A percentile compares a stretch with the other conserved stretches of the same genome.
Conservation (phyloP, 75 land plant genomes). For the Selaginella moellendorffii region DNA sequence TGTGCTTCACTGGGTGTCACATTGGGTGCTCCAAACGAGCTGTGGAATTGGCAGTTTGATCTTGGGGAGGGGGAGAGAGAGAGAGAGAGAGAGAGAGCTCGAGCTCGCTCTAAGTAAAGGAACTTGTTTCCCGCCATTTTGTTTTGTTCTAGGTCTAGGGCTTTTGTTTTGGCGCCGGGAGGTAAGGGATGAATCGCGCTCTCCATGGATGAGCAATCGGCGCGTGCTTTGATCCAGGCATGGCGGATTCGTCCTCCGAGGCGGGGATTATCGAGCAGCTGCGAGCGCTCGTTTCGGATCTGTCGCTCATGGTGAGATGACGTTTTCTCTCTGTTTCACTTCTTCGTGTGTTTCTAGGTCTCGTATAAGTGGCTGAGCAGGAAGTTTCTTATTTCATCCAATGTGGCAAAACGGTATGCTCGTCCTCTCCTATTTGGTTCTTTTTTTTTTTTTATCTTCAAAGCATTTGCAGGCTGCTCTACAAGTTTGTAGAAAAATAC, state of each 20-base stretch:
- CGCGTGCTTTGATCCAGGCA: too few species aligned
- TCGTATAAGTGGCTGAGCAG: constrained; percentile 94
- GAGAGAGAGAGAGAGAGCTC: too few species aligned
- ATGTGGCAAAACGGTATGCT: constrained; percentile 62
- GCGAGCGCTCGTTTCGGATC: constrained; percentile 44
- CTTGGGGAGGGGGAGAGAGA: too few species aligned
- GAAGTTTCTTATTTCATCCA: constrained; percentile 56
- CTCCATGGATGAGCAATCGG: too few species aligned
- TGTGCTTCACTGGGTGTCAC: not conserved
- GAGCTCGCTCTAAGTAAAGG: too few species aligned
- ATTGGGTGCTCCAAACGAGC: too few species aligned
- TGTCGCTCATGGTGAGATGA: constrained; percentile 46
- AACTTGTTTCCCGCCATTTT: too few species aligned
- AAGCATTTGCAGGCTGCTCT: constrained; percentile 43
- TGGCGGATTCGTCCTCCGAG: too few species aligned
- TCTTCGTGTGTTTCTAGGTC: constrained; percentile 30
- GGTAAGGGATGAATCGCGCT: too few species aligned
- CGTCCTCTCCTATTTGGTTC: not conserved
- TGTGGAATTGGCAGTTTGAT: too few species aligned
- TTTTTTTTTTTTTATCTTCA: not conserved
- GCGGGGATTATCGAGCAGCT: constrained; percentile 49
- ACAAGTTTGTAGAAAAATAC: constrained; percentile 51
- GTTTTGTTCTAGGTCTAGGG: too few species aligned
- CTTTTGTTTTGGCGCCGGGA: too few species aligned
- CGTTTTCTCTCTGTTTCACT: not conserved